These are phyloP conservation scores for Solanum virginianum DNA, from an alignment of 257 asterid genomes.

Conservation along the genomic window DNA sequence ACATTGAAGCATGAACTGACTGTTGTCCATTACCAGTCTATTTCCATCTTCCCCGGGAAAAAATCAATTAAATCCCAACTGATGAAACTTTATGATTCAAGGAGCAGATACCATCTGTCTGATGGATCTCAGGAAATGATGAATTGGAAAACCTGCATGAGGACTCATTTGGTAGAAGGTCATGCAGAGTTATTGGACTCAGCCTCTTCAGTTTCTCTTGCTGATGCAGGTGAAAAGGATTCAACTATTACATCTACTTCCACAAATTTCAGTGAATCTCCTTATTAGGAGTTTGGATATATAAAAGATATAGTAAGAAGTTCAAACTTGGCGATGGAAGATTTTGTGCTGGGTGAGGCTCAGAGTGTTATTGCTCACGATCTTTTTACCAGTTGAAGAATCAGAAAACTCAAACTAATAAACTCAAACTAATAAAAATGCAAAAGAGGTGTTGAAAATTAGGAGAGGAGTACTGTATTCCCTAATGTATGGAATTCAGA, in stretches of 20 bases:
- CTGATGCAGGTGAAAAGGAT: conserved; percentile 26
- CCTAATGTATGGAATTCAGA: conserved; percentile 44
- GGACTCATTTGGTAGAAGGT: conserved; percentile 22
- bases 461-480: conserved; percentile 55
- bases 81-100: conserved; percentile 21
- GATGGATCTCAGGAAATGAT: conserved; percentile 35
- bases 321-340: conserved; percentile 37
- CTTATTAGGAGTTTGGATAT: conserved; percentile 56
- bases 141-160: conserved; percentile 33
- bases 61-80: neutral
- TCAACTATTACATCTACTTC: conserved; percentile 17
- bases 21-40: neutral
- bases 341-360: conserved; percentile 49
- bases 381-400: conserved; percentile 47
- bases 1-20: neutral
- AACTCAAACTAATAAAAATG: conserved; percentile 18
- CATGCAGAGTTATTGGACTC: conserved; percentile 65
- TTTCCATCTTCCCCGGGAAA: neutral
- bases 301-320: conserved; percentile 31
- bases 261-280: conserved; percentile 23
- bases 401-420: conserved; percentile 22
- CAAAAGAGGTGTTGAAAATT: conserved; percentile 28
- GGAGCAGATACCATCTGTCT: conserved; percentile 21
- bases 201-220: conserved; percentile 54
- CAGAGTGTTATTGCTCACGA: conserved; percentile 41